Evolutionary conservation across 2,329 filamentous ascomycete genomes (phyloP).

Genomic region (Calycina herbarum): DNA sequence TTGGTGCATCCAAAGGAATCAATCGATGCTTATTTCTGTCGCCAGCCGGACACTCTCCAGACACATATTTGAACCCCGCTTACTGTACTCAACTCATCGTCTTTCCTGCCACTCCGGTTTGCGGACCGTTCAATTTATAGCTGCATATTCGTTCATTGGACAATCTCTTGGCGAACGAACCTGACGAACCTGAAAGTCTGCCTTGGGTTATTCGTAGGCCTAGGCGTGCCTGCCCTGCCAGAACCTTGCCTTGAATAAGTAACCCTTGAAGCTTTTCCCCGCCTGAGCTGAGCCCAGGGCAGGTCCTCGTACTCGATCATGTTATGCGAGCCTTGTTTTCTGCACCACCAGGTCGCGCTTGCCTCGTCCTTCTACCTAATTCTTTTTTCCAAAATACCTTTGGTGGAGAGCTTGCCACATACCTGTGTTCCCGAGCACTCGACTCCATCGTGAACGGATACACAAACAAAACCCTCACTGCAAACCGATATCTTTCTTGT

Average conservation of each 20-base stretch:
- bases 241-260: not conserved
- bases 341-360: not conserved
- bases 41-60: not conserved
- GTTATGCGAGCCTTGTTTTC: constrained; percentile 2
- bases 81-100: not conserved
- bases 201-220: not conserved
- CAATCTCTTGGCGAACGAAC: not conserved
- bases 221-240: not conserved
- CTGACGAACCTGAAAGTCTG: not conserved
- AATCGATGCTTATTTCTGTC: too few species aligned
- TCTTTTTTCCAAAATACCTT: not conserved
- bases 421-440: not conserved
- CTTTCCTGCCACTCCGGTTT: not conserved
- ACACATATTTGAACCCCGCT: not conserved
- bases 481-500: not conserved
- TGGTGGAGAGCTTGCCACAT: not conserved
- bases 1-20: too few species aligned
- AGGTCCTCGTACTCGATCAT: not conserved
- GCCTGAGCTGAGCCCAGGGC: not conserved
- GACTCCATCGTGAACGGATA: not conserved
- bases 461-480: not conserved
- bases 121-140: not conserved
- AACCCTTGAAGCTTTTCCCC: not conserved
- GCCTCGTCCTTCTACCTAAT: constrained; percentile 1
- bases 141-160: not conserved